Evolutionary conservation across 2,329 filamentous ascomycete genomes (phyloP), one percentile per base, ranked within the genome.

Genomic region (Xylaria digitata): DNA sequence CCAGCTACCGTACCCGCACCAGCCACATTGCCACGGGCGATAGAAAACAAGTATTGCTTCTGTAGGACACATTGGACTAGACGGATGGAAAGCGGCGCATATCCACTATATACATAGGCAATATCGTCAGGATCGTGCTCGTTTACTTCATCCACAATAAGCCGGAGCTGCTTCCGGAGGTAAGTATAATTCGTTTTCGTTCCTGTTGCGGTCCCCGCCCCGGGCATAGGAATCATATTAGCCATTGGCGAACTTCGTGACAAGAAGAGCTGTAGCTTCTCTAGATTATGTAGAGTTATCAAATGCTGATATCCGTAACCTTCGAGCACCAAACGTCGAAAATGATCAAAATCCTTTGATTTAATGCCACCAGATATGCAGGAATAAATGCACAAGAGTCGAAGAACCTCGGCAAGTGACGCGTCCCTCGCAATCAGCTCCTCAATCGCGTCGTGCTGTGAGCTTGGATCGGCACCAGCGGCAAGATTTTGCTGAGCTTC

Each of bases 71-170:
- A 96, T 79, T 99, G 96, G 6, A 99, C 91, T 4, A 99, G 87
- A 17, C 96, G 90, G 61, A 98, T 88, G 50, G 93, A 97, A 13
- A 99, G 86, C 0, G 96, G 96, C 4, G 96, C 96, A 77, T 98
- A 99, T 59, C 96, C 96, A 70, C 93, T 97, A 80, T 98, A 99
- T 11, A 97, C 94, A 75, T 99, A 99, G n/a, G 94, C 92, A 68
- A 98, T 90, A 74, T 99, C 96, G 74, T 96, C 92, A 2, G 96
- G 96, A 53, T 96, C 92, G 66, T 96, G 90, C 79, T 99, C 96
- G 76, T 97, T 94, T 45, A 99, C 95, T 77, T 98, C 96, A 77
- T 99, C 96, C 63, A 97, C 91, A 76, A 97, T 97, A 17, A 99
- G 86, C 34, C 91, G 89, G 15, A 99, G 87, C 67, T 90, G 90